phyloP scores from a whole-genome alignment of 2,329 filamentous ascomycete species.

The Ophiosphaerella korrae region DNA sequence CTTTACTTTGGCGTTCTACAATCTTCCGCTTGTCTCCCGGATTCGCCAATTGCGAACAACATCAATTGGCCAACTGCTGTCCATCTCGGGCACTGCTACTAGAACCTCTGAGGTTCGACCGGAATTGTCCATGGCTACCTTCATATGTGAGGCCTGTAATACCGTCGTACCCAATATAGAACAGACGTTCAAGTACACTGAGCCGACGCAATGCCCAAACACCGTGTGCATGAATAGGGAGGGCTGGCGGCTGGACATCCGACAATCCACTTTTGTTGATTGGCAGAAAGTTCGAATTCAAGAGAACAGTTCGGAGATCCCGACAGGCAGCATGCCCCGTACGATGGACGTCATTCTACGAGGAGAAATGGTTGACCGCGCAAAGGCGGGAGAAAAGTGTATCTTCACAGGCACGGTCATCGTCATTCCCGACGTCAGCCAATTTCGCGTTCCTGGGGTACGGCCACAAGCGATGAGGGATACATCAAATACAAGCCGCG shows the following conservation, averaged over 20 bases:
- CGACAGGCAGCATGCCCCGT: constrained; percentile 96
- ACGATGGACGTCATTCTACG: constrained; percentile 97
- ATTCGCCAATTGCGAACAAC: constrained; percentile 84
- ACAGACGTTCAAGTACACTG: constrained; percentile 96
- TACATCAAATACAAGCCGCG: constrained; percentile 72
- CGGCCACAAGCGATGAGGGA: constrained; percentile 84
- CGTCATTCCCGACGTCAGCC: constrained; percentile 95
- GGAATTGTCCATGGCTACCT: constrained; percentile 89
- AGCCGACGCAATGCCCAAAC: constrained; percentile 95
- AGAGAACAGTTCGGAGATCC: constrained; percentile 97
- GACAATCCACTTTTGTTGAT: constrained; percentile 96
- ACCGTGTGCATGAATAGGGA: constrained; percentile 81
- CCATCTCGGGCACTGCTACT: constrained; percentile 95
- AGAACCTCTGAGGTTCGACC: constrained; percentile 96
- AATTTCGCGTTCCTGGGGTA: constrained; percentile 86
- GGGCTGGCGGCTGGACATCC: constrained; percentile 96
- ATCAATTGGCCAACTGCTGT: constrained; percentile 90
- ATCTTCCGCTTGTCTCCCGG: constrained; percentile 83
- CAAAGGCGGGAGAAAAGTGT: constrained; percentile 97
- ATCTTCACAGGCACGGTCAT: constrained; percentile 97
- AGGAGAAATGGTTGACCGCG: constrained; percentile 95
- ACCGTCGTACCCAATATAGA: constrained; percentile 87
- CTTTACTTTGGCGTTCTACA: constrained; percentile 92
- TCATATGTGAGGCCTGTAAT: constrained; percentile 87
- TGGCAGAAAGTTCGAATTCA: constrained; percentile 99